phyloP scores from a whole-genome alignment of 2,329 filamentous ascomycete genomes.

The Diaporthe amygdali region DNA sequence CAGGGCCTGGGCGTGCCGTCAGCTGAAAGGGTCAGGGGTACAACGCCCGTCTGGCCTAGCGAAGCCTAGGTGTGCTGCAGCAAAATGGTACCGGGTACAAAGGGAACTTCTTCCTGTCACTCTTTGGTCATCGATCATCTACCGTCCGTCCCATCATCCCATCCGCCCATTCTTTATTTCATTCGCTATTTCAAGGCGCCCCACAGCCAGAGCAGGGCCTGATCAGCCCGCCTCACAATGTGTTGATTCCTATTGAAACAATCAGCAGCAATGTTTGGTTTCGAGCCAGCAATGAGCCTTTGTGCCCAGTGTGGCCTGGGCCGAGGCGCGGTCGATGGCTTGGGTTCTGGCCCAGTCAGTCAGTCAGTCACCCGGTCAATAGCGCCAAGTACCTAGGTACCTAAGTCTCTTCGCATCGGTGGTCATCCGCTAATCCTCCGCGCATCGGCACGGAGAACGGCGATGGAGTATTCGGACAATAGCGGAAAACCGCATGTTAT shows the following conservation, averaged over 20 bases:
- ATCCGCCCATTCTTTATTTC: neutral
- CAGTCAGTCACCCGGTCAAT: neutral
- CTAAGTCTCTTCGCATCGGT: neutral
- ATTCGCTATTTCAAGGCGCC: neutral
- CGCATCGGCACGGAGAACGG: neutral
- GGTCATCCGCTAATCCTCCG: neutral
- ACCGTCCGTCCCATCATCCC: no score
- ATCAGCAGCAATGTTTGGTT: neutral
- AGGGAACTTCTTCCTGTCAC: neutral
- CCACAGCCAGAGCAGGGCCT: neutral
- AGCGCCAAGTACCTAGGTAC: neutral
- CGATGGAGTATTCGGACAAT: neutral
- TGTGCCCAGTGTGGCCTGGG: neutral
- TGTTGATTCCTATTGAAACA: neutral
- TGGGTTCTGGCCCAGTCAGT: neutral
- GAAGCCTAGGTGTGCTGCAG: neutral
- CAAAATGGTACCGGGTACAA: neutral
- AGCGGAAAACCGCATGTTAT: neutral
- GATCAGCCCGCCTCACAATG: neutral
- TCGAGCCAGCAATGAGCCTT: neutral
- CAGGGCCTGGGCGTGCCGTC: conserved; percentile 5
- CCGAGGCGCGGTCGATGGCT: neutral
- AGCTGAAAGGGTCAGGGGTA: conserved; percentile 14
- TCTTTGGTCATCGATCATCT: neutral
- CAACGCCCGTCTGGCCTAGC: neutral